These are phyloP conservation scores for Kodamaea kaohsiungensis DNA, from an alignment of 805 yeast species.

Conservation along the genomic window DNA sequence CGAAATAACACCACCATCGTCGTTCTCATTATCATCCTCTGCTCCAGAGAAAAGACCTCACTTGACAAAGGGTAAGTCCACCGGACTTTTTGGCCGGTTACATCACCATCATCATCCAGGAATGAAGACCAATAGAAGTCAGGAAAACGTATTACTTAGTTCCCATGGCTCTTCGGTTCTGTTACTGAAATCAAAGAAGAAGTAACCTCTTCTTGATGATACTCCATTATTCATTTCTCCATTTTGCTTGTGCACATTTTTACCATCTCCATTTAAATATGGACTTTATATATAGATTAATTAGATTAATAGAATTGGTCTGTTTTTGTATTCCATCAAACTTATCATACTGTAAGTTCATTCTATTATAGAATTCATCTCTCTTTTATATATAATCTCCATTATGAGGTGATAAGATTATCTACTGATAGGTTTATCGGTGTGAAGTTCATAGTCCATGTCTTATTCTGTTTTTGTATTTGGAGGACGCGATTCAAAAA, in stretches of 20 bases:
- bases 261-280: too few relatives aligned
- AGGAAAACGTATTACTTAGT: background rate
- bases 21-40: background rate
- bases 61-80: background rate
- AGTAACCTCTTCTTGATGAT: background rate
- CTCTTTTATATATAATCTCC: too few relatives aligned
- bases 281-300: background rate
- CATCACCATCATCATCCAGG: background rate
- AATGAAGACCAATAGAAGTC: background rate
- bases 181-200: background rate
- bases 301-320: background rate
- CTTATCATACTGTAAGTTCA: too few relatives aligned
- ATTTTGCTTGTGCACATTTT: too few relatives aligned
- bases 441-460: too few relatives aligned
- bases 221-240: background rate
- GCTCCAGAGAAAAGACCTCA: background rate
- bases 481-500: too few relatives aligned
- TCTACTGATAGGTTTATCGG: too few relatives aligned
- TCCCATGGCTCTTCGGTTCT: background rate
- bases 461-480: too few relatives aligned
- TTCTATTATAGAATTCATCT: too few relatives aligned
- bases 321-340: background rate
- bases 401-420: too few relatives aligned
- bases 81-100: slow-evolving; percentile 2
- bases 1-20: background rate